phyloP scores from a whole-genome alignment of 75 land plant genomes.

The Isoetes taiwanensis region DNA sequence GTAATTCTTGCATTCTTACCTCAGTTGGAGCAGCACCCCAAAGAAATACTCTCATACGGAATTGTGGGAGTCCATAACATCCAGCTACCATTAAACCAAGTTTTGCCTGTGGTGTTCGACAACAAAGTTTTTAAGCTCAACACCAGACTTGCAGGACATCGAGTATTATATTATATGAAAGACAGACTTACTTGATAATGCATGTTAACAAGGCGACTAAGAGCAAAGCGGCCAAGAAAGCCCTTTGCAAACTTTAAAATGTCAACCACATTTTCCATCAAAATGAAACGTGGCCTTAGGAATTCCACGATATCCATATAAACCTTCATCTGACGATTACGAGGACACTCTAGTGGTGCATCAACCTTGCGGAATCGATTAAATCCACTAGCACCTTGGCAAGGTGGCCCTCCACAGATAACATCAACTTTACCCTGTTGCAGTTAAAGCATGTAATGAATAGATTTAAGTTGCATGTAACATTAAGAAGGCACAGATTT shows the following conservation, averaged over 20 bases:
- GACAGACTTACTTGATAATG: constrained; percentile 45
- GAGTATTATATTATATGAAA: no score
- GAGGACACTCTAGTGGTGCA: constrained; percentile 57
- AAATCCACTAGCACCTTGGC: constrained; percentile 97
- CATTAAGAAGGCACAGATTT: no score
- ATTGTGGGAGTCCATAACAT: constrained; percentile 91
- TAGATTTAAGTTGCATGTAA: background rate
- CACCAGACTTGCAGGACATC: no score
- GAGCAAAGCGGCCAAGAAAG: constrained; percentile 70
- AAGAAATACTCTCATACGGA: constrained; percentile 77
- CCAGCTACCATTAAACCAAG: constrained; percentile 95
- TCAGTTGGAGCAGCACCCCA: constrained; percentile 82
- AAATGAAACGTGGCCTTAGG: constrained; percentile 63
- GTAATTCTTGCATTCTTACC: constrained; percentile 17
- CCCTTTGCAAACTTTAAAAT: constrained; percentile 68
- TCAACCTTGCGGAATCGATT: constrained; percentile 61
- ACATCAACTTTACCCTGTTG: constrained; percentile 82
- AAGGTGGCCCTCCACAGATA: constrained; percentile 97
- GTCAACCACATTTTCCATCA: constrained; percentile 99
- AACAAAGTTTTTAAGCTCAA: background rate
- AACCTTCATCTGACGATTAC: constrained; percentile 63
- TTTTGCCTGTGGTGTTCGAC: constrained; percentile 36
- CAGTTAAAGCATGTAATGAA: background rate
- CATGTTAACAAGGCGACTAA: constrained; percentile 71
- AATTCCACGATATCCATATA: constrained; percentile 91